Evolutionary conservation across 352 stramenopile species (phyloP).

Genomic region (Phytophthora citricola): DNA sequence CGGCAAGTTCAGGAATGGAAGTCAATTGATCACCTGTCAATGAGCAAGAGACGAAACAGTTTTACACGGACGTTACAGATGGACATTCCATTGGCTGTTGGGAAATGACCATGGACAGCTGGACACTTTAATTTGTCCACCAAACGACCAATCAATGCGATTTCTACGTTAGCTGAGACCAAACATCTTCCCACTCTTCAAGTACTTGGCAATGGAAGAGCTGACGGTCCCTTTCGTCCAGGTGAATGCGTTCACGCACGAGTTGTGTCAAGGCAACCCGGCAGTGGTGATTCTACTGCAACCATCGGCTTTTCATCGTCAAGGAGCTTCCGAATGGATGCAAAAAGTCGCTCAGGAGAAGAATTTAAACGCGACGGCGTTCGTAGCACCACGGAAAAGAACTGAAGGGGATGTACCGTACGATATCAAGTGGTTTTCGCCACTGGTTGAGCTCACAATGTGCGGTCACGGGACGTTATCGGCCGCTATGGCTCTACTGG

Average conservation of each 20-base stretch:
- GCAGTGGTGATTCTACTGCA: constrained; percentile 8
- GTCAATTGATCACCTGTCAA: too few species aligned
- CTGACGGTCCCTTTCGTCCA: neutral
- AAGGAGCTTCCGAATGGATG: constrained; percentile 12
- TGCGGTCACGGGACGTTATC: constrained; percentile 12
- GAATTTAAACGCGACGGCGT: constrained; percentile 11
- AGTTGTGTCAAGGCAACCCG: constrained; percentile 6
- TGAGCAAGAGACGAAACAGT: too few species aligned
- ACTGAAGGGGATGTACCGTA: neutral
- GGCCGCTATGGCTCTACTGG: constrained; percentile 6
- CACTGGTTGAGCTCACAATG: constrained; percentile 4
- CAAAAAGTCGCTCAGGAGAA: constrained; percentile 8
- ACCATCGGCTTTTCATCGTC: neutral
- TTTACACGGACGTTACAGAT: neutral
- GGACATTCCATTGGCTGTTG: constrained; percentile 7
- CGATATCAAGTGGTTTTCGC: constrained; percentile 12
- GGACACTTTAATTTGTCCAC: constrained; percentile 4
- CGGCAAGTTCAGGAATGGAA: constrained; percentile 19
- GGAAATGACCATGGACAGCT: constrained; percentile 1
- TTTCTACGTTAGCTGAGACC: neutral
- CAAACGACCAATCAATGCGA: neutral
- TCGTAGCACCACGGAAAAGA: neutral
- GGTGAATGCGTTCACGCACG: constrained; percentile 7
- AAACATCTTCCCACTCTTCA: neutral
- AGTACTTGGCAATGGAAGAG: too few species aligned